Evolutionary conservation across 2,329 filamentous ascomycete species (phyloP).

Genomic region (Didymella pomorum): DNA sequence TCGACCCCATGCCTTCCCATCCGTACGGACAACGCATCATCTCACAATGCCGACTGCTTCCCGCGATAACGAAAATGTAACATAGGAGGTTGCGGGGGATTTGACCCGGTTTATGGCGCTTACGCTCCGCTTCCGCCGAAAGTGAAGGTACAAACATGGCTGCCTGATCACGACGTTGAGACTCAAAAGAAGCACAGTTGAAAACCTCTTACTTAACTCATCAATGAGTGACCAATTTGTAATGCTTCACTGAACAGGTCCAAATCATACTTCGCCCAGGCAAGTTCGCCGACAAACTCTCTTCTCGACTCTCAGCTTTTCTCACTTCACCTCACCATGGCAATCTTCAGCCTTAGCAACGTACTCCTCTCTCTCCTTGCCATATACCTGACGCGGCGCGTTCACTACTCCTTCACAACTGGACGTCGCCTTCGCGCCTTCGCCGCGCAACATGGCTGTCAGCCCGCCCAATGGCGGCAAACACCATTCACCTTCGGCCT

Average conservation of each 20-base stretch:
- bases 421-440: conserved; percentile 44
- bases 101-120: not conserved
- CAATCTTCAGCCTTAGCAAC: conserved; percentile 25
- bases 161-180: conserved; percentile 9
- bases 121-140: not conserved
- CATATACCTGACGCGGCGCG: conserved; percentile 23
- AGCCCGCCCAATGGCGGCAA: conserved; percentile 50
- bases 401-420: conserved; percentile 41
- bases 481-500: conserved; percentile 51
- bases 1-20: not conserved
- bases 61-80: not conserved
- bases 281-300: not conserved
- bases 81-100: not conserved
- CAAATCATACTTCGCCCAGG: not conserved
- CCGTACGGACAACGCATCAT: not conserved
- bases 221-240: not conserved
- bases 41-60: not conserved
- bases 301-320: not conserved
- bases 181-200: not conserved
- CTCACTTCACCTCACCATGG: conserved; percentile 18
- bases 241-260: not conserved
- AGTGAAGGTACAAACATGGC: conserved; percentile 1
- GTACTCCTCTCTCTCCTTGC: conserved; percentile 20
- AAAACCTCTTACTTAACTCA: not conserved
- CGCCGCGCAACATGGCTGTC: conserved; percentile 55